Evolutionary conservation across 2,329 filamentous ascomycete species (phyloP).

Genomic region (Phialemoniopsis sp.): DNA sequence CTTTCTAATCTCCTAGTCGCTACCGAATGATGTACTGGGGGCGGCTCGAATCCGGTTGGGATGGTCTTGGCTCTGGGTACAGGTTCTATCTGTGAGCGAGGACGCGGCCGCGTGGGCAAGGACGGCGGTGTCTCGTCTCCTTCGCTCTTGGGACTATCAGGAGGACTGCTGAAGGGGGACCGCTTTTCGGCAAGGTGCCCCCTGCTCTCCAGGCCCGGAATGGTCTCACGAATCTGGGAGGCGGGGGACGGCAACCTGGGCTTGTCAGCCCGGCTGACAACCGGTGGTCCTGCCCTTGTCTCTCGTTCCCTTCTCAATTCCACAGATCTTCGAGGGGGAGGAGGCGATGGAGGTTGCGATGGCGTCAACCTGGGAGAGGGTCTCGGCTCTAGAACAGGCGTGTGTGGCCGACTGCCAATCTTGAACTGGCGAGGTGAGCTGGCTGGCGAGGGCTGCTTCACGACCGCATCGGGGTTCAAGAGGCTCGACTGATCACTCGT

Average conservation of each 20-base stretch:
- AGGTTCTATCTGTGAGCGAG: conserved; percentile 23
- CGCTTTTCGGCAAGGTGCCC: conserved; percentile 37
- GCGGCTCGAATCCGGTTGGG: conserved; percentile 41
- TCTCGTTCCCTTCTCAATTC: conserved; percentile 44
- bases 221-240: conserved; percentile 15
- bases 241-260: conserved; percentile 26
- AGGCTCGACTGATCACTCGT: conserved; percentile 37
- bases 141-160: conserved; percentile 63
- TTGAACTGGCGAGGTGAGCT: conserved; percentile 42
- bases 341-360: conserved; percentile 57
- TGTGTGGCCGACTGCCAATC: conserved; percentile 51
- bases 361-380: conserved; percentile 42
- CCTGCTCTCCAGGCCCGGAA: conserved; percentile 21
- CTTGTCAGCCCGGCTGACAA: conserved; percentile 78
- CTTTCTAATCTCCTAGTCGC: conserved; percentile 38
- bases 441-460: conserved; percentile 33
- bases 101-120: conserved; percentile 46
- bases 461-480: conserved; percentile 41
- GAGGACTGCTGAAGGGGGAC: conserved; percentile 86
- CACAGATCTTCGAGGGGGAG: conserved; percentile 58
- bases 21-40: conserved; percentile 46
- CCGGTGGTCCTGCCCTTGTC: conserved; percentile 56
- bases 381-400: conserved; percentile 42
- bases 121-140: conserved; percentile 47
- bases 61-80: conserved; percentile 24